These are phyloP conservation scores for Colletotrichum eleusines DNA, from an alignment of 2,329 filamentous ascomycete species.

Conservation along the genomic window DNA sequence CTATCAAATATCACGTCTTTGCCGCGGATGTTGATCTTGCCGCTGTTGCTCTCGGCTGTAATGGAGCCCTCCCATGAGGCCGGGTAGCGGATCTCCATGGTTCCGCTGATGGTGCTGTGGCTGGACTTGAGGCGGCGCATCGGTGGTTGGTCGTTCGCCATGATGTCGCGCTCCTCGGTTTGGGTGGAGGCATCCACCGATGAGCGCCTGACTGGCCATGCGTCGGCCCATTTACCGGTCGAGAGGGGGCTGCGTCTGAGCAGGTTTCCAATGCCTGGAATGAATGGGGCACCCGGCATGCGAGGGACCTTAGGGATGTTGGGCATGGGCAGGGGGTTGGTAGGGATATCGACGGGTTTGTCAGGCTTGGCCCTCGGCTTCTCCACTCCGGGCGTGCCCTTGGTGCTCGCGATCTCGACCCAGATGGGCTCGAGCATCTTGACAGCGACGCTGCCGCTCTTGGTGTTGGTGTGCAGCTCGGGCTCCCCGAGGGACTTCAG, in stretches of 20 bases:
- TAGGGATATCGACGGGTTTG: constrained; percentile 39
- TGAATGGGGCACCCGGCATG: constrained; percentile 23
- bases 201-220: constrained; percentile 1
- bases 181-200: not conserved
- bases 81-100: constrained; percentile 59
- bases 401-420: constrained; percentile 46
- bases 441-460: constrained; percentile 57
- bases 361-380: constrained; percentile 39
- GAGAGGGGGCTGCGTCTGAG: constrained; percentile 42
- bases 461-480: constrained; percentile 56
- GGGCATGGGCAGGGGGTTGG: constrained; percentile 34
- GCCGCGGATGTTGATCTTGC: constrained; percentile 55
- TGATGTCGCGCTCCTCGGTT: constrained; percentile 1
- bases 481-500: constrained; percentile 43
- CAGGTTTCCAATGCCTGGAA: constrained; percentile 40
- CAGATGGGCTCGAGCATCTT: constrained; percentile 59
- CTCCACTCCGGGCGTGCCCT: constrained; percentile 31
- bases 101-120: constrained; percentile 61
- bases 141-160: constrained; percentile 36
- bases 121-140: constrained; percentile 54
- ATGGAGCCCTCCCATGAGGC: constrained; percentile 63
- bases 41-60: constrained; percentile 55
- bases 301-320: constrained; percentile 30
- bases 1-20: constrained; percentile 55
- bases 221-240: constrained; percentile 13